These are phyloP conservation scores for Globisporangium abappressorium DNA, from an alignment of 352 stramenopile genomes.

Conservation along the genomic window DNA sequence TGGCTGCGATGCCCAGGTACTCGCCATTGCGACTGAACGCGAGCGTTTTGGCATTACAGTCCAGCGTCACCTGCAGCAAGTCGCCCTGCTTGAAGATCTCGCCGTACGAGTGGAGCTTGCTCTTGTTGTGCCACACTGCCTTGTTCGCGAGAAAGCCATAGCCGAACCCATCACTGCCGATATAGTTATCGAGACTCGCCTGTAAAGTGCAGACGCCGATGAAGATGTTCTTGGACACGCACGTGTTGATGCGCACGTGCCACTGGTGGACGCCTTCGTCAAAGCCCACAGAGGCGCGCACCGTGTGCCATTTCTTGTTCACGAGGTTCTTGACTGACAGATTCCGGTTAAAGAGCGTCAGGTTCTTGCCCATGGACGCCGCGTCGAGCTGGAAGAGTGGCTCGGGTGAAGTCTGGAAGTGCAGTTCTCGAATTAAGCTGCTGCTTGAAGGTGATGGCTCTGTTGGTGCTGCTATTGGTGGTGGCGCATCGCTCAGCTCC, in stretches of 20 bases:
- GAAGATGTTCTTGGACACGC: slow-evolving; percentile 92
- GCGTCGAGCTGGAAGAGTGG: slow-evolving; percentile 72
- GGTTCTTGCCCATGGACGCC: slow-evolving; percentile 64
- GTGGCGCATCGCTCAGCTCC: neutral
- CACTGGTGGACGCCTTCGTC: slow-evolving; percentile 81
- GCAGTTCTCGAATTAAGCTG: slow-evolving; percentile 9
- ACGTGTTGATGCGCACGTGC: slow-evolving; percentile 87
- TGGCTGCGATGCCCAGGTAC: slow-evolving; percentile 79
- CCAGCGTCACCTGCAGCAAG: slow-evolving; percentile 76
- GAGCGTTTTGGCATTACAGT: slow-evolving; percentile 80
- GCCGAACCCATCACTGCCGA: slow-evolving; percentile 84
- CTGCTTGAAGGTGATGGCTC: neutral
- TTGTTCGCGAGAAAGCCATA: slow-evolving; percentile 92
- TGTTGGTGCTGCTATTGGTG: too few relatives aligned
- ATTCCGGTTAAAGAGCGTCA: slow-evolving; percentile 70
- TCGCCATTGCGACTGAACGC: slow-evolving; percentile 86
- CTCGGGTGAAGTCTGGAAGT: slow-evolving; percentile 52
- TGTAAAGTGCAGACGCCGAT: slow-evolving; percentile 78
- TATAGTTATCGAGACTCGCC: slow-evolving; percentile 85
- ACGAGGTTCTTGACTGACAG: slow-evolving; percentile 79
- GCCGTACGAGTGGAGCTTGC: slow-evolving; percentile 84
- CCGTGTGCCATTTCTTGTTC: slow-evolving; percentile 91
- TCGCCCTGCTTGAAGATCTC: slow-evolving; percentile 92
- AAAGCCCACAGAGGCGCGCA: slow-evolving; percentile 67
- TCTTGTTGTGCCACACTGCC: slow-evolving; percentile 91